These are phyloP conservation scores for Kalmusia sp. DNA, from an alignment of 2,329 filamentous ascomycete species.

Conservation along the genomic window DNA sequence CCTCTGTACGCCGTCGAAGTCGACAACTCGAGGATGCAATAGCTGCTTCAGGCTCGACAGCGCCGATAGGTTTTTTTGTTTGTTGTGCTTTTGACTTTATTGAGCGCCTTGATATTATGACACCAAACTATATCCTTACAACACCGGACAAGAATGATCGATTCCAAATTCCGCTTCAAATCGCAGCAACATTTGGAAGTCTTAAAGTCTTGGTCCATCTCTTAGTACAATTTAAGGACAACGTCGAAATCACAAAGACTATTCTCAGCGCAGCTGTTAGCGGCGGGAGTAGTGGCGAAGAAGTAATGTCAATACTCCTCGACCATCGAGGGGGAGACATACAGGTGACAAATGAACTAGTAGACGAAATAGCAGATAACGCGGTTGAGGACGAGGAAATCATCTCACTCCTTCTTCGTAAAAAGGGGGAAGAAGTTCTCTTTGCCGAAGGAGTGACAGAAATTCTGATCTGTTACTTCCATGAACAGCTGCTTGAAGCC, in stretches of 20 bases:
- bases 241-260: constrained; percentile 9
- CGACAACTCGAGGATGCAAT: constrained; percentile 8
- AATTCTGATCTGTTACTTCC: too few relatives aligned
- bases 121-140: not conserved
- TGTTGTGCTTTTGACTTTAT: constrained; percentile 17
- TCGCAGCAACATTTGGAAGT: constrained; percentile 13
- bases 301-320: constrained; percentile 16
- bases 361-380: constrained; percentile 10
- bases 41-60: not conserved
- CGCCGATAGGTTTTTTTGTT: constrained; percentile 10
- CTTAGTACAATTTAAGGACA: not conserved
- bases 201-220: constrained; percentile 6
- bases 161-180: constrained; percentile 4
- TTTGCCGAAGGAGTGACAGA: constrained; percentile 12
- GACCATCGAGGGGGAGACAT: constrained; percentile 9
- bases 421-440: not conserved
- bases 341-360: constrained; percentile 15
- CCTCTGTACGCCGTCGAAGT: constrained; percentile 1
- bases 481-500: constrained; percentile 3
- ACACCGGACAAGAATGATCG: not conserved
- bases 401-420: constrained; percentile 14
- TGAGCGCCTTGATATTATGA: constrained; percentile 10
- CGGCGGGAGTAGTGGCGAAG: constrained; percentile 7
- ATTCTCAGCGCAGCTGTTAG: constrained; percentile 9
- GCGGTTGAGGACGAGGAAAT: constrained; percentile 13